Evolutionary conservation across 1,284 basidiomycete genomes (phyloP).

Genomic region (Microbotryomycetes sp.): DNA sequence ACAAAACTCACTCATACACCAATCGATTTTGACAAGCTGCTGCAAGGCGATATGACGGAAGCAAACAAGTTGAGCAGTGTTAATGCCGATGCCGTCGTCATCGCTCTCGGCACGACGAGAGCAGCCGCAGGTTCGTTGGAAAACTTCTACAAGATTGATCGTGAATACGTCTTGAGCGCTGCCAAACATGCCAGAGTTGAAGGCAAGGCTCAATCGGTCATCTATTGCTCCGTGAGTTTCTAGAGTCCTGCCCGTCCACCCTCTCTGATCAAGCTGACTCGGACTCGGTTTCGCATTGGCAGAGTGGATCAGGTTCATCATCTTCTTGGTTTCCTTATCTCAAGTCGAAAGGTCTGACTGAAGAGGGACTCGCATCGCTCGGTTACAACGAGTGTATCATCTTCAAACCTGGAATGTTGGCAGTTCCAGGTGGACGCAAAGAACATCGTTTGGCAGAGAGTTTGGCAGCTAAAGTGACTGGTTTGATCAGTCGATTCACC

Average conservation of each 20-base stretch:
- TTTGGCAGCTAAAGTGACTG: constrained; percentile 43
- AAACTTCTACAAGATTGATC: constrained; percentile 68
- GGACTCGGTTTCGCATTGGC: background rate
- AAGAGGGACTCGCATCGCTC: constrained; percentile 57
- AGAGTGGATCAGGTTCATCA: constrained; percentile 52
- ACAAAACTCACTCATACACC: constrained; percentile 52
- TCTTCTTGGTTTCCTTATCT: constrained; percentile 50
- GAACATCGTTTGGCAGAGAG: constrained; percentile 47
- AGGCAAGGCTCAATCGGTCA: constrained; percentile 52
- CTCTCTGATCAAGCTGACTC: constrained; percentile 9
- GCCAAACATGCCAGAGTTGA: constrained; percentile 57
- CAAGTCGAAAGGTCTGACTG: constrained; percentile 65
- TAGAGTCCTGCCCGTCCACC: constrained; percentile 32
- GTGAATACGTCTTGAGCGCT: constrained; percentile 65
- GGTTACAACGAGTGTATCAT: constrained; percentile 63
- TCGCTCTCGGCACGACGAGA: constrained; percentile 56
- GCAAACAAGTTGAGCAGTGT: constrained; percentile 51
- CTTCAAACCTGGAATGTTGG: constrained; percentile 57
- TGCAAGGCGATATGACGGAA: constrained; percentile 33
- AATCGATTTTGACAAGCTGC: constrained; percentile 60
- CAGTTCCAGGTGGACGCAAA: constrained; percentile 43
- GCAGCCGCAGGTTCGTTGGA: constrained; percentile 57
- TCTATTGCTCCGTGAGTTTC: constrained; percentile 59
- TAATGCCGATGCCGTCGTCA: constrained; percentile 62
- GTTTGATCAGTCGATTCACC: constrained; percentile 46